phyloP scores from a whole-genome alignment of 176 grass and related monocot genomes.

The Lolium multiflorum region DNA sequence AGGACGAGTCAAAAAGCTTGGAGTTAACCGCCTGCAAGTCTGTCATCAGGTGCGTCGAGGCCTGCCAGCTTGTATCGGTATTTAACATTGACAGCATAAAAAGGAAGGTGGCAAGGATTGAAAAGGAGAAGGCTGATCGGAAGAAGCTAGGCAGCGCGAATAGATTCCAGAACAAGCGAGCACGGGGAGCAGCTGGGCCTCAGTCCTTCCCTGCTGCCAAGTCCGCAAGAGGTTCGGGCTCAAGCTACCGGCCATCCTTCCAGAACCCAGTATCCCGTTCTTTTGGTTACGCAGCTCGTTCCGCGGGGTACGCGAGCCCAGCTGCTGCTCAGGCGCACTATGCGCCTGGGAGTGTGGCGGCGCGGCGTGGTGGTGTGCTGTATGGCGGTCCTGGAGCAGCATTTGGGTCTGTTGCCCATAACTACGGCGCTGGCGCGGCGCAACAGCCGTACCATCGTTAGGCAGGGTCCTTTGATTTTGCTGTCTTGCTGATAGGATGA shows the following conservation, averaged over 20 bases:
- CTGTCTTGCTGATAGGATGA: slow-evolving; percentile 32
- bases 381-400: slow-evolving; percentile 48
- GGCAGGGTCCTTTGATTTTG: slow-evolving; percentile 2
- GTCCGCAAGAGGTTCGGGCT: slow-evolving; percentile 44
- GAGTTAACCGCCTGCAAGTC: slow-evolving; percentile 69
- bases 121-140: slow-evolving; percentile 68
- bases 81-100: slow-evolving; percentile 56
- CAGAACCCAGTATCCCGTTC: slow-evolving; percentile 53
- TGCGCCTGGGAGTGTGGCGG: slow-evolving; percentile 13
- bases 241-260: slow-evolving; percentile 41
- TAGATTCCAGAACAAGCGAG: slow-evolving; percentile 56
- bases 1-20: slow-evolving; percentile 62
- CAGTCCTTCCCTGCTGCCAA: slow-evolving; percentile 48
- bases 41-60: slow-evolving; percentile 73
- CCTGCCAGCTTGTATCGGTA: slow-evolving; percentile 62
- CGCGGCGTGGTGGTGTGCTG: slow-evolving; percentile 26
- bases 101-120: slow-evolving; percentile 57
- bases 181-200: slow-evolving; percentile 27
- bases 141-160: slow-evolving; percentile 50
- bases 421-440: slow-evolving; percentile 21
- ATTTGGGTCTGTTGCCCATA: not conserved
- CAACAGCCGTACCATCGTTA: slow-evolving; percentile 47
- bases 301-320: slow-evolving; percentile 23
- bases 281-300: slow-evolving; percentile 30
- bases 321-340: slow-evolving; percentile 33